These are phyloP conservation scores for Camellia japonica DNA, from an alignment of 148 eudicot species.

Conservation along the genomic window DNA sequence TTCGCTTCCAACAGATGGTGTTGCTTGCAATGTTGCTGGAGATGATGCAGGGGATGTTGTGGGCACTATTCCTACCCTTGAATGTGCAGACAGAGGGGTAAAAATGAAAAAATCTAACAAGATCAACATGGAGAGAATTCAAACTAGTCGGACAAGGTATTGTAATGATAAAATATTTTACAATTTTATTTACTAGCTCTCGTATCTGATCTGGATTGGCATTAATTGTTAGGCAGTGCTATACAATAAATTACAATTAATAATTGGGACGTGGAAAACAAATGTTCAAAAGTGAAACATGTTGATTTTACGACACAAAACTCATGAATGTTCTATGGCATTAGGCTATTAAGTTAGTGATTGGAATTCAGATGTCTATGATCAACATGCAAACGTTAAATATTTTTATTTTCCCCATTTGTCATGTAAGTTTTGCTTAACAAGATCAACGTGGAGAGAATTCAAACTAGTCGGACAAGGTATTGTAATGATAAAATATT, in stretches of 20 bases:
- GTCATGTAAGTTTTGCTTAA: not conserved
- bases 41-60: slow-evolving; percentile 37
- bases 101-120: slow-evolving; percentile 18
- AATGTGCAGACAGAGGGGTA: slow-evolving; percentile 31
- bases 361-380: not conserved
- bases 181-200: not conserved
- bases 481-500: too few species aligned
- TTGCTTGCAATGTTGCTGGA: slow-evolving; percentile 26
- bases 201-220: not conserved
- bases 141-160: slow-evolving; percentile 40
- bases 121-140: slow-evolving; percentile 21
- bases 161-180: not conserved
- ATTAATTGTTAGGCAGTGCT: not conserved
- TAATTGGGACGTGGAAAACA: not conserved
- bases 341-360: not conserved
- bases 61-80: slow-evolving; percentile 19
- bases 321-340: not conserved
- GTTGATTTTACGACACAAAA: not conserved
- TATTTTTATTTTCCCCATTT: not conserved
- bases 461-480: too few species aligned
- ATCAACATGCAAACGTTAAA: not conserved
- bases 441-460: too few species aligned
- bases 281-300: not conserved
- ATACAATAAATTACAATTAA: not conserved
- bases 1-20: slow-evolving; percentile 44